These are phyloP conservation scores for Agrocybe praecox DNA, from an alignment of 768 basidiomycete species.

Conservation along the genomic window DNA sequence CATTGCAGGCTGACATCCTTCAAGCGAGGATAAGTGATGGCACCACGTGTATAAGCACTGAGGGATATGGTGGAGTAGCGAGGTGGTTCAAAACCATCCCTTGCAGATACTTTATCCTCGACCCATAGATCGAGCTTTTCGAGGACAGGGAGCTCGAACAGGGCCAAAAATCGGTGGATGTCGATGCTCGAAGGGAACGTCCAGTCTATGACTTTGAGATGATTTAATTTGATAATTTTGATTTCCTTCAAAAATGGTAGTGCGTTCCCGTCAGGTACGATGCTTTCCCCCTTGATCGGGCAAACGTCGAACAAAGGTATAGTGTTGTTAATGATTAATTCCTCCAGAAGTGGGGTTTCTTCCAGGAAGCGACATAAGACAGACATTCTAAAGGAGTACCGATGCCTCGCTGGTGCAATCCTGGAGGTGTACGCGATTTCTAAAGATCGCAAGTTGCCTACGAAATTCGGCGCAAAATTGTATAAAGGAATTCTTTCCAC, in stretches of 20 bases:
- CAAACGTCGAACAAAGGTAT: slow-evolving; percentile 37
- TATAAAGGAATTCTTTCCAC: slow-evolving; percentile 44
- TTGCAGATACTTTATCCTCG: slow-evolving; percentile 24
- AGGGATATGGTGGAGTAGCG: slow-evolving; percentile 8
- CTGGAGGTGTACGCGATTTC: slow-evolving; percentile 41
- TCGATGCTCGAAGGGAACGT: slow-evolving; percentile 44
- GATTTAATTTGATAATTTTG: slow-evolving; percentile 33
- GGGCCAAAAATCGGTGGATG: slow-evolving; percentile 43
- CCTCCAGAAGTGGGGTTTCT: slow-evolving; percentile 40
- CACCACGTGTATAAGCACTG: slow-evolving; percentile 11
- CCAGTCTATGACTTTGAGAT: slow-evolving; percentile 50
- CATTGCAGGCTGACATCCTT: slow-evolving; percentile 47
- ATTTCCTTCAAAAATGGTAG: slow-evolving; percentile 14
- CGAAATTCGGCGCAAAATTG: slow-evolving; percentile 35
- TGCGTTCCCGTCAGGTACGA: not conserved
- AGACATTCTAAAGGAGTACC: slow-evolving; percentile 40
- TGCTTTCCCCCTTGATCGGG: slow-evolving; percentile 8
- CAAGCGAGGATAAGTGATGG: slow-evolving; percentile 31
- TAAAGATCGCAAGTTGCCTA: slow-evolving; percentile 41
- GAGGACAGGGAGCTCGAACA: slow-evolving; percentile 40
- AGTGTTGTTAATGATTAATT: slow-evolving; percentile 43
- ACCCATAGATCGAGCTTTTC: slow-evolving; percentile 47
- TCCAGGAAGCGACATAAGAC: slow-evolving; percentile 37
- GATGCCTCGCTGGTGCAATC: slow-evolving; percentile 19
- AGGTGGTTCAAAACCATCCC: slow-evolving; percentile 13